phyloP scores from a whole-genome alignment of 2,329 filamentous ascomycete species.

The Moelleriella libera region DNA sequence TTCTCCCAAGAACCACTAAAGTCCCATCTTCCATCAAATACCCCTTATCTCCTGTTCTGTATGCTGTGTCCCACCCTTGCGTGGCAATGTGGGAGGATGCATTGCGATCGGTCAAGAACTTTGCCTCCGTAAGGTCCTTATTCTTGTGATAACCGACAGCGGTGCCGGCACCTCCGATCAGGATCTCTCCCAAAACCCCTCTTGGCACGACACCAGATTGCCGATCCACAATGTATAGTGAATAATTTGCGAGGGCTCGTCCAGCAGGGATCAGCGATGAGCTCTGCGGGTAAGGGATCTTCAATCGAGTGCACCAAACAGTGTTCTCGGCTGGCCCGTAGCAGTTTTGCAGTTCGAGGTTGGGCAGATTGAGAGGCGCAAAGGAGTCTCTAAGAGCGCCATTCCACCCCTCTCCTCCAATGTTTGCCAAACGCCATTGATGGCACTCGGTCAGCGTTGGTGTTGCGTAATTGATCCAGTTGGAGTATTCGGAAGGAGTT shows the following conservation, averaged over 20 bases:
- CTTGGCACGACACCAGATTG: not conserved
- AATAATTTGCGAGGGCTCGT: not conserved
- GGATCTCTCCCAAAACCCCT: constrained; percentile 18
- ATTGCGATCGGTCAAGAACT: constrained; percentile 2
- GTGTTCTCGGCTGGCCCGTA: constrained; percentile 16
- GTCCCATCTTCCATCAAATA: constrained; percentile 17
- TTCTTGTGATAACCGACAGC: constrained; percentile 21
- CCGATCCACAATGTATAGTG: not conserved
- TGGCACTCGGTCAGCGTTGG: constrained; percentile 3
- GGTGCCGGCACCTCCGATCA: constrained; percentile 14
- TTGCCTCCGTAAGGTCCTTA: constrained; percentile 5
- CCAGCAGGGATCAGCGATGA: not conserved
- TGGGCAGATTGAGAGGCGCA: not conserved
- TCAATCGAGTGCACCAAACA: constrained; percentile 23
- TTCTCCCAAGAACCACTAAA: constrained; percentile 20
- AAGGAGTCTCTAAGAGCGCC: constrained; percentile 4
- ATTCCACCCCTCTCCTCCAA: constrained; percentile 14
- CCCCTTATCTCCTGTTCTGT: constrained; percentile 20
- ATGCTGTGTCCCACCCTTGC: constrained; percentile 1
- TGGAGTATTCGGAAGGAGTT: constrained; percentile 26
- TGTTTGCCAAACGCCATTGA: constrained; percentile 8
- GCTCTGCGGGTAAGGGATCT: not conserved
- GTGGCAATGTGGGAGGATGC: constrained; percentile 5
- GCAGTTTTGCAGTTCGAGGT: constrained; percentile 7
- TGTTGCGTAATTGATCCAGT: constrained; percentile 12